These are phyloP conservation scores for Leishmania braziliensis DNA, from an alignment of 208 protist genomes.

Conservation along the genomic window DNA sequence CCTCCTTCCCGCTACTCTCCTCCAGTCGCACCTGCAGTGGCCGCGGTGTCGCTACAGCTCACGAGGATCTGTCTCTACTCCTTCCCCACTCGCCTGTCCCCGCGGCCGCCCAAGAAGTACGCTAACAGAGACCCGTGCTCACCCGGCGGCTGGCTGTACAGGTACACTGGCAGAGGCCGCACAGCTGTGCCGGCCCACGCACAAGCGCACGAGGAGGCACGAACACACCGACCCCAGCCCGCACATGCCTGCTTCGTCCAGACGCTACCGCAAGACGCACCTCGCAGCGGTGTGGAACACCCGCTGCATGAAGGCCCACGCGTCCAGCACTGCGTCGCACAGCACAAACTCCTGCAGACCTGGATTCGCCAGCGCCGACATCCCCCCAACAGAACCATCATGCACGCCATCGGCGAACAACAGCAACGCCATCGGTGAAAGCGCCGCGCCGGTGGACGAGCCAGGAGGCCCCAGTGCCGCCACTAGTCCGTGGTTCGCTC, in stretches of 20 bases:
- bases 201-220: neutral
- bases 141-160: neutral
- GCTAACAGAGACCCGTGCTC: neutral
- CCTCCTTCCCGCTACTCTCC: neutral
- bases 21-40: neutral
- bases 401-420: neutral
- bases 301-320: neutral
- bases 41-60: neutral
- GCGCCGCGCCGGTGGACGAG: slow-evolving; percentile 37
- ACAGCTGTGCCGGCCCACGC: neutral
- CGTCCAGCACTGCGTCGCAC: neutral
- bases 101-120: too few species aligned
- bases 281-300: neutral
- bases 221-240: too few species aligned
- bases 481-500: neutral
- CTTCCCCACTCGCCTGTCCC: neutral
- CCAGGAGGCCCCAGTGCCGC: slow-evolving; percentile 2
- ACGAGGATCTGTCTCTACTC: neutral
- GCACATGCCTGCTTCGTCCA: neutral
- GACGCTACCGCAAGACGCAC: too few species aligned
- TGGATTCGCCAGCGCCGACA: neutral
- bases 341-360: neutral
- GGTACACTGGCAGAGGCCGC: neutral
- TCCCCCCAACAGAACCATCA: neutral
- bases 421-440: slow-evolving; percentile 52